phyloP scores from a whole-genome alignment of 2,329 filamentous ascomycete genomes.

The Trichoderma cornu-damae region DNA sequence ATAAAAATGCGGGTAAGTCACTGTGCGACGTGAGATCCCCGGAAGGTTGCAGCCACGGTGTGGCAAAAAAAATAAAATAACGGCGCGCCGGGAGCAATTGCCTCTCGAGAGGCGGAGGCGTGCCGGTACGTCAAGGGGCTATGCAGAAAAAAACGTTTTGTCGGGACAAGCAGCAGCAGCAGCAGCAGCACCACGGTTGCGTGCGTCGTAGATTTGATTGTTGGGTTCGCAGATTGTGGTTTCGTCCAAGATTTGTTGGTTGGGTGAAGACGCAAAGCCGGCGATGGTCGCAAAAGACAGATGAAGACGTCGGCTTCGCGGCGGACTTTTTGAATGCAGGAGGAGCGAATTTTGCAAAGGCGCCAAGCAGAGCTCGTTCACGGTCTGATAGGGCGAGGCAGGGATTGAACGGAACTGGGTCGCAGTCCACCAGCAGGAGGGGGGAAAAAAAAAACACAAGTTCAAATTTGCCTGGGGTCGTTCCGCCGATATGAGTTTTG shows the following conservation, averaged over 20 bases:
- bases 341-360: not conserved
- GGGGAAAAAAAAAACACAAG: no score
- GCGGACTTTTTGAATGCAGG: not conserved
- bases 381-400: not conserved
- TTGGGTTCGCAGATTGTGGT: no score
- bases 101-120: not conserved
- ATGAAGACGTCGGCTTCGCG: not conserved
- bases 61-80: slow-evolving; percentile 12
- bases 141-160: not conserved
- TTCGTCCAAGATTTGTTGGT: no score
- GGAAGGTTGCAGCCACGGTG: slow-evolving; percentile 8
- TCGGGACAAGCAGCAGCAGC: not conserved
- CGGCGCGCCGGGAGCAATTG: not conserved
- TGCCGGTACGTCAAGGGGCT: not conserved
- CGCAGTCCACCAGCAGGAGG: no score
- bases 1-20: slow-evolving; percentile 15
- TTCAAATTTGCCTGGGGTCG: no score
- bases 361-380: not conserved
- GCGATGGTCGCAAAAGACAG: not conserved
- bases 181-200: no score
- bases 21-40: slow-evolving; percentile 16
- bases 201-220: no score
- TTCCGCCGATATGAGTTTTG: no score
- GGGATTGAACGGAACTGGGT: no score
- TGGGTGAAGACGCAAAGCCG: no score